phyloP scores from a whole-genome alignment of 306 rosid species.

The Quercus agrifolia region DNA sequence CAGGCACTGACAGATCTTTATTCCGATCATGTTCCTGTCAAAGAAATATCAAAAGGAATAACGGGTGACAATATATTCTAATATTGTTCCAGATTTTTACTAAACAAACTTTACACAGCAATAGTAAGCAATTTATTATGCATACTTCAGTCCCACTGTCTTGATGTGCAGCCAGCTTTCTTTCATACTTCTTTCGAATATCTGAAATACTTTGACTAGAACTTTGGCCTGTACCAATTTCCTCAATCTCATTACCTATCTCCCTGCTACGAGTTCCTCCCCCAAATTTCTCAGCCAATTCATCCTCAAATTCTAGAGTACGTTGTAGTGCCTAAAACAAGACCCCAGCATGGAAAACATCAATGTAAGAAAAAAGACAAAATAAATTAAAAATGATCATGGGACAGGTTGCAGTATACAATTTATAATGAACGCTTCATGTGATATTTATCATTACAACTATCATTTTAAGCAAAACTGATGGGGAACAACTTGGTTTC shows the following conservation, averaged over 20 bases:
- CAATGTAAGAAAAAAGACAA: conserved; percentile 22
- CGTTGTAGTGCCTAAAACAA: conserved; percentile 82
- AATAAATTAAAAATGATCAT: conserved; percentile 1
- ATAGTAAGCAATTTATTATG: conserved; percentile 20
- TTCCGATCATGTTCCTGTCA: conserved; percentile 65
- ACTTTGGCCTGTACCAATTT: conserved; percentile 64
- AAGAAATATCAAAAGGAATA: conserved; percentile 32
- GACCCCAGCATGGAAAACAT: conserved; percentile 1
- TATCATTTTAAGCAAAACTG: not conserved
- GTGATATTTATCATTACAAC: not conserved
- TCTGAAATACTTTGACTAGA: conserved; percentile 69
- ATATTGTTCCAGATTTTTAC: not conserved
- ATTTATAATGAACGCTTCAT: not conserved
- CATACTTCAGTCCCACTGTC: conserved; percentile 65
- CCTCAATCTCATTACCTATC: conserved; percentile 77
- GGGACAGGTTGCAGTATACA: not conserved
- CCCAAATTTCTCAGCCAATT: conserved; percentile 95
- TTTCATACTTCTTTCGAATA: conserved; percentile 93
- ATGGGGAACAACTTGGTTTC: not conserved
- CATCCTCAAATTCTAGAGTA: conserved; percentile 97
- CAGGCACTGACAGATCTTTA: conserved; percentile 89
- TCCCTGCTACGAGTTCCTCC: conserved; percentile 86
- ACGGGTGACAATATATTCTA: conserved; percentile 13
- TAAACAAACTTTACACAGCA: not conserved
- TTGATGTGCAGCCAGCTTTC: conserved; percentile 83